Evolutionary conservation across 169 alveolate genomes (phyloP).

Genomic region (Plasmodium relictum): DNA sequence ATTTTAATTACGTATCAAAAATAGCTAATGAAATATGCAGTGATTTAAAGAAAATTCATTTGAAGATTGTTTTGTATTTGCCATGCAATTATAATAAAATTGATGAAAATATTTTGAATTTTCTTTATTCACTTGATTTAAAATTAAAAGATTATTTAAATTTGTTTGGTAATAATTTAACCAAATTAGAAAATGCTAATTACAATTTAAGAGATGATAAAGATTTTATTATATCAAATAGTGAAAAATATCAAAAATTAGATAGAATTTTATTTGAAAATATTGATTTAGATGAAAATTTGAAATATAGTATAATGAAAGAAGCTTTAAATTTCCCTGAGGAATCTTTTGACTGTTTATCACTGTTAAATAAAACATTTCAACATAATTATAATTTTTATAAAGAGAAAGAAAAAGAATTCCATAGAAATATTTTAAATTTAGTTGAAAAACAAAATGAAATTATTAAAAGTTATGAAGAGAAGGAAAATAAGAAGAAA

Average conservation of each 20-base stretch:
- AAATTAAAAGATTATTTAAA: constrained; percentile 21
- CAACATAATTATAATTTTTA: constrained; percentile 51
- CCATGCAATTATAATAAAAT: constrained; percentile 16
- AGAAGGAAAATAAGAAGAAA: constrained; percentile 36
- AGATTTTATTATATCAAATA: not conserved
- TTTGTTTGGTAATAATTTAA: not conserved
- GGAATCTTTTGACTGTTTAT: constrained; percentile 18
- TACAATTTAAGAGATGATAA: not conserved
- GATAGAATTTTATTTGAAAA: constrained; percentile 40
- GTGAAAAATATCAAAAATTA: constrained; percentile 37
- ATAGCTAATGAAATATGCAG: constrained; percentile 23
- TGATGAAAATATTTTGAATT: constrained; percentile 18
- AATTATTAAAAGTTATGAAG: constrained; percentile 54
- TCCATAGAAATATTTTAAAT: constrained; percentile 6
- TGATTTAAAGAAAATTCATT: not conserved
- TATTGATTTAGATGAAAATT: constrained; percentile 51
- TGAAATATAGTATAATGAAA: constrained; percentile 27
- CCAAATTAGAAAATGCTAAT: constrained; percentile 3
- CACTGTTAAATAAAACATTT: constrained; percentile 54
- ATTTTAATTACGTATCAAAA: constrained; percentile 30
- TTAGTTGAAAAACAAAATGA: constrained; percentile 52
- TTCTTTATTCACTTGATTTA: constrained; percentile 43
- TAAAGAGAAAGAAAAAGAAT: constrained; percentile 49
- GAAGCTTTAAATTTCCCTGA: constrained; percentile 58
- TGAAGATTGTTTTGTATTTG: constrained; percentile 17